Percentiles rank a stretch among this genome's conserved stretches.
Conservation (phyloP, 2,329 filamentous ascomycete species). For the Calcarisporium arbuscula region DNA sequence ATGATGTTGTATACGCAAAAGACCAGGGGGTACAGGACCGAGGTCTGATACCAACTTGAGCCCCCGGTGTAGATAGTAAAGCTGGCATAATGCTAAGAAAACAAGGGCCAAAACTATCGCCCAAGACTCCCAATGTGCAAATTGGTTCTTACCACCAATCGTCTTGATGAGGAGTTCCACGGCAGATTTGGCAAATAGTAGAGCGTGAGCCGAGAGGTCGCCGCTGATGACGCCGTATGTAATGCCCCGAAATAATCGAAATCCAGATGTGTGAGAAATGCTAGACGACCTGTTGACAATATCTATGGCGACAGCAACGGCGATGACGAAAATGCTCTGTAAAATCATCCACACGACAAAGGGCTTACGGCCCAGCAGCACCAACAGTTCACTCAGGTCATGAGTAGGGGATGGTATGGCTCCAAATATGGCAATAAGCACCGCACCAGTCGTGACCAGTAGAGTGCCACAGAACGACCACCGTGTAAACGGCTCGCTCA, state of each 20-base stretch:
- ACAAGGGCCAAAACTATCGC: constrained; percentile 78
- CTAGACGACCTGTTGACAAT: constrained; percentile 45
- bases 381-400: constrained; percentile 73
- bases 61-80: constrained; percentile 92
- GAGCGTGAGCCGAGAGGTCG: constrained; percentile 85
- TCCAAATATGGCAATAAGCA: constrained; percentile 88
- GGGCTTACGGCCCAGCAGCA: constrained; percentile 62
- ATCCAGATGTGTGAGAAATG: constrained; percentile 54
- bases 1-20: constrained; percentile 99
- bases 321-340: constrained; percentile 66
- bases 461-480: constrained; percentile 89
- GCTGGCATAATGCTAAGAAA: constrained; percentile 74
- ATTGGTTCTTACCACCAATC: constrained; percentile 83
- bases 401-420: constrained; percentile 92
- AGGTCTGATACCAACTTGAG: constrained; percentile 93
- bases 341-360: constrained; percentile 88
- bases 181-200: constrained; percentile 91
- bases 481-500: constrained; percentile 88
- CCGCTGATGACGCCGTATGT: constrained; percentile 86
- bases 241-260: constrained; percentile 74
- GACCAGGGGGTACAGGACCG: constrained; percentile 90
- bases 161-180: constrained; percentile 90
- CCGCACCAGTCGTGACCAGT: constrained; percentile 80
- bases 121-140: constrained; percentile 94
- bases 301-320: constrained; percentile 59